Base-by-base conservation (phyloP, 805 yeast genomes). In the Yamadazyma kitorensis region DNA sequence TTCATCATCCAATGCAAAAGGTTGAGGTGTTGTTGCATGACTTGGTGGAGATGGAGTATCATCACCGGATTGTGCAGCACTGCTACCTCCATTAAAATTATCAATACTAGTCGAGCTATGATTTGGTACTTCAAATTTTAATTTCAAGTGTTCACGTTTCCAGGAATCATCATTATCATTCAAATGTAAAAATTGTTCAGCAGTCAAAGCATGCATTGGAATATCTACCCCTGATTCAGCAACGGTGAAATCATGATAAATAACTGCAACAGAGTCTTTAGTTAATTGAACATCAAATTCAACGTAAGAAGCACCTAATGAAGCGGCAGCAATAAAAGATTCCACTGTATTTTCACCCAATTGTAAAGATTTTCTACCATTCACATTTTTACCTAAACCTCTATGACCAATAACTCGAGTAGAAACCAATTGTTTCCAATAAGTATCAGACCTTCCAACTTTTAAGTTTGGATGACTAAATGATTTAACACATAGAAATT, bases 281-380 rank as follows among this genome's bases (percentile, higher is more conserved):
- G 98, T 91, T 47, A 91, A 67, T 55, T 91, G 98, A 29, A 91
- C 98, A 59, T 91, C 98, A 55, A 91, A 91, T 60, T 91, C 98
- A 33, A 91, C 97, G 52, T 91, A 91, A 2, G 95, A 82, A 1
- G 98, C 98, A 25, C 98, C 98, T 45, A 91, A 66, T 2, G 95
- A 87, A 0, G 97, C 95, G 0, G 98, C 98, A 9, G 96, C 95
- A 53, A 91, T 84, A 50, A 91, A 91, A 0, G 95, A 85, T 50
- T 91, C 96, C 14, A 91, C 83, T 0, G 98, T 91, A 56, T 91
- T 91, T 52, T 91, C 98, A 26, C 98, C 98, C 40, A 91, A 70
- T 59, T 91, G 98, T 51, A 91, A 70, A 3, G 95, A 84, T 42
- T 77, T 80, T 29, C 81, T 72, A 27, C 74, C 72, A 37, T 79